Base-by-base conservation (phyloP, 202 grass and related monocot species). In the Elaeis oleifera region DNA sequence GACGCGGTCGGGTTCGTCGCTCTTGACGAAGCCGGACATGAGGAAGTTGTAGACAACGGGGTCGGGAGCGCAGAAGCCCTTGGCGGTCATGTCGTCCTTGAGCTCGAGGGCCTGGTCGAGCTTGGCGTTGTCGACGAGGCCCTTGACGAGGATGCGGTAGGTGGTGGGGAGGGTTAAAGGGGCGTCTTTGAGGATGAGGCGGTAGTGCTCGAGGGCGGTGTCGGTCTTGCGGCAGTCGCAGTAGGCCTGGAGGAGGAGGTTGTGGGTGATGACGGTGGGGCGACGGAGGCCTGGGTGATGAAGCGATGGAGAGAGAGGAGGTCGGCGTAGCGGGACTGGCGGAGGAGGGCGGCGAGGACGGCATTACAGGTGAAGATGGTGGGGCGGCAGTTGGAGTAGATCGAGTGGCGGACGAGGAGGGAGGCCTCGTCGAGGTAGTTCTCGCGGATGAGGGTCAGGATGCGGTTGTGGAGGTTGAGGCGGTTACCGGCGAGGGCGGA, bases 311-410 rank as follows among this genome's bases (percentile, higher is more conserved):
- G 86, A 60, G 86, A 74, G 61, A 95, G 89, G 65, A 95, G 85
- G 7, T 95, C 90, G 2, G 82, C 70, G 53, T 90, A 75, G 60
- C 78, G 78, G 65, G 65, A 71, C 28, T 77, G 76, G 18, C 78
- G 83, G 65, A 95, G 83, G 48, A 90, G 80, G 60, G 86, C 80
- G 59, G 72, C 71, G 69, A 95, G 86, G 67, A 89, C 80, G 20
- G 83, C 83, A 71, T 75, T 57, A 72, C 75, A 80, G 72, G 90
- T 95, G 71, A 75, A 89, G 67, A 88, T 80, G 20, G 86, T 71
- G 6, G 90, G 90, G 54, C 83, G 86, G 75, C 69, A 90, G 77
- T 95, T 95, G 74, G 90, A 95, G 83, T 95, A 88, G 75, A 95
- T 84, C 63, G 90, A 82, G 44, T 95, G 90, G 80, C 90, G 86